Percentiles rank a stretch among this genome's conserved stretches.
These are phyloP conservation scores for Metschnikowia koreensis DNA, from an alignment of 805 yeast species.

Conservation along the genomic window DNA sequence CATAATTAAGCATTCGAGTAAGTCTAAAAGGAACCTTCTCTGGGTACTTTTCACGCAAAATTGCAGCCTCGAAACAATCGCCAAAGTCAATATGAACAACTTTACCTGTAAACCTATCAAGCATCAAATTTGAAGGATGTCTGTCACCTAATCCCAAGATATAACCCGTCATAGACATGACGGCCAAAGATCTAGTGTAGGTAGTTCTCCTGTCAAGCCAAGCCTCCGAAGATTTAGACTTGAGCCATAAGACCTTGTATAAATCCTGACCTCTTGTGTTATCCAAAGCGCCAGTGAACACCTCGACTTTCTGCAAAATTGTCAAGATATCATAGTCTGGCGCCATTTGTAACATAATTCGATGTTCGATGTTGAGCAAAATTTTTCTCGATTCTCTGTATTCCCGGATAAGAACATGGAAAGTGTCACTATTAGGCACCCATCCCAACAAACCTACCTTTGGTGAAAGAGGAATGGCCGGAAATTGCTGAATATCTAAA, in stretches of 20 bases:
- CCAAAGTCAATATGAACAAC: slow-evolving; percentile 98
- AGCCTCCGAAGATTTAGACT: slow-evolving; percentile 92
- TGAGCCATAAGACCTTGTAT: slow-evolving; percentile 93
- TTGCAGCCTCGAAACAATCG: slow-evolving; percentile 98
- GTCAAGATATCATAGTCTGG: slow-evolving; percentile 93
- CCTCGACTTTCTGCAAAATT: slow-evolving; percentile 89
- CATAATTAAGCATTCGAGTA: slow-evolving; percentile 95
- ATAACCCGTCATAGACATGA: slow-evolving; percentile 98
- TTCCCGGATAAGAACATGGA: slow-evolving; percentile 88
- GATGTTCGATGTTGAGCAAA: slow-evolving; percentile 85
- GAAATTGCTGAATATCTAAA: slow-evolving; percentile 84
- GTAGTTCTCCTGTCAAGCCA: slow-evolving; percentile 98
- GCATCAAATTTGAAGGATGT: slow-evolving; percentile 95
- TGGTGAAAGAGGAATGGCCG: slow-evolving; percentile 95
- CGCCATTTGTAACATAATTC: slow-evolving; percentile 97
- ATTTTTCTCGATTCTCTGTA: slow-evolving; percentile 90
- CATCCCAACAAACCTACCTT: slow-evolving; percentile 95
- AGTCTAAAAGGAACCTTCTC: slow-evolving; percentile 97
- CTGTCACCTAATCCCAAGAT: slow-evolving; percentile 96
- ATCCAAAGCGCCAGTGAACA: slow-evolving; percentile 91
- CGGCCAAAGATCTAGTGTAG: slow-evolving; percentile 92
- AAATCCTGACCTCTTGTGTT: slow-evolving; percentile 95
- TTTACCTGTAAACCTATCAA: slow-evolving; percentile 91
- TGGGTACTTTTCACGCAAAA: slow-evolving; percentile 92
- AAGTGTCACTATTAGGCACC: slow-evolving; percentile 97